Evolutionary conservation across 2,329 filamentous ascomycete species (phyloP).

Genomic region (Apiospora sp.): DNA sequence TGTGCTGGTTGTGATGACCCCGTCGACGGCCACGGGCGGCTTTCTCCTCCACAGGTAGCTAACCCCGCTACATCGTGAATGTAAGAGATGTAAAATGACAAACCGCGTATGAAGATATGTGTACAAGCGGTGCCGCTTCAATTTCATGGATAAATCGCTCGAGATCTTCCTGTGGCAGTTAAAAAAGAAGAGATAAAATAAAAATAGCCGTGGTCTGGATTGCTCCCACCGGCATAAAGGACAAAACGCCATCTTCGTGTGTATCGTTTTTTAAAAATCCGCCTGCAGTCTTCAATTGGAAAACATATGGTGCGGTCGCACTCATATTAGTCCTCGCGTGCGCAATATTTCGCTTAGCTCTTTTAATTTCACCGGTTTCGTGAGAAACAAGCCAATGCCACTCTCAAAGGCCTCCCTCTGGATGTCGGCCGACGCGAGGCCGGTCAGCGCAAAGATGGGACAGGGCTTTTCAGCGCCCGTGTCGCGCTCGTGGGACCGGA

Average conservation of each 20-base stretch:
- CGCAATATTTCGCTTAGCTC: slow-evolving; percentile 37
- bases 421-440: slow-evolving; percentile 50
- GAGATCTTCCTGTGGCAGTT: background rate
- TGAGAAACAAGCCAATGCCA: slow-evolving; percentile 55
- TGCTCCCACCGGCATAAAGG: background rate
- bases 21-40: too few species aligned
- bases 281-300: background rate
- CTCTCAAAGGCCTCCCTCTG: slow-evolving; percentile 54
- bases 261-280: background rate
- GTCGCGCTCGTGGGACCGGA: slow-evolving; percentile 50
- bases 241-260: background rate
- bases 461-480: slow-evolving; percentile 45
- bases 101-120: background rate
- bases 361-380: slow-evolving; percentile 52
- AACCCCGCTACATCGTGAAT: background rate
- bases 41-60: too few species aligned
- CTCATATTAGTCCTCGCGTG: background rate
- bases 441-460: slow-evolving; percentile 54
- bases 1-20: background rate
- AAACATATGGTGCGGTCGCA: background rate
- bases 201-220: background rate
- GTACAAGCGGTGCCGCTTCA: background rate
- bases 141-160: background rate
- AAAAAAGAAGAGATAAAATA: background rate
- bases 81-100: background rate